Conservation (phyloP, 2,329 filamentous ascomycete species). For the Pseudocercospora crystallina region DNA sequence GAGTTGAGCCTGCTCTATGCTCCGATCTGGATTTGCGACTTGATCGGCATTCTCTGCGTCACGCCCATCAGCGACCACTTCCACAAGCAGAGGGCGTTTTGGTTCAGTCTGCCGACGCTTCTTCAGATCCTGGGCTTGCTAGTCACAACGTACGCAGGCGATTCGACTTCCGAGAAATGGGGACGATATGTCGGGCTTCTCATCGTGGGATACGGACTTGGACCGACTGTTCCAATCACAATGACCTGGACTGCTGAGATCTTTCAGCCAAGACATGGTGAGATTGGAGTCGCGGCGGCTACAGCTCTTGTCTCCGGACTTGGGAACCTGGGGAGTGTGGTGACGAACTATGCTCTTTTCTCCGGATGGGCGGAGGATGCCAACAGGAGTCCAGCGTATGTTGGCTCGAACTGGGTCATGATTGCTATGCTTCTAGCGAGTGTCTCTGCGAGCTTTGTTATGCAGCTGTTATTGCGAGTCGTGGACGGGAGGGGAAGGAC, state of each 20-base stretch:
- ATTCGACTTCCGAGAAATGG: conserved; percentile 62
- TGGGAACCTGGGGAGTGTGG: conserved; percentile 81
- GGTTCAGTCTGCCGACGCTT: conserved; percentile 74
- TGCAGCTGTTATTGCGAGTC: conserved; percentile 63
- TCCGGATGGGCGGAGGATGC: conserved; percentile 80
- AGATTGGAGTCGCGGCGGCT: conserved; percentile 85
- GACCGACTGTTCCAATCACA: conserved; percentile 86
- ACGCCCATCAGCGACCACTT: conserved; percentile 87
- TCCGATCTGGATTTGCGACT: conserved; percentile 83
- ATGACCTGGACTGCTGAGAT: conserved; percentile 94
- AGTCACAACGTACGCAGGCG: conserved; percentile 72
- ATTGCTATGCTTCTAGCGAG: conserved; percentile 78
- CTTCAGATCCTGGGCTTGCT: conserved; percentile 82
- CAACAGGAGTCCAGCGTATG: conserved; percentile 42
- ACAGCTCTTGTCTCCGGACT: conserved; percentile 82
- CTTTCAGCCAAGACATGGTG: conserved; percentile 84
- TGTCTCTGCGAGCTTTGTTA: conserved; percentile 68
- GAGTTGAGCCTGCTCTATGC: conserved; percentile 80
- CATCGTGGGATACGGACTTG: conserved; percentile 85
- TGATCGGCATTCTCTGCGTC: conserved; percentile 80
- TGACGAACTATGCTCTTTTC: conserved; percentile 87
- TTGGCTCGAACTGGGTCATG: conserved; percentile 77
- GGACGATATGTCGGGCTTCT: conserved; percentile 84
- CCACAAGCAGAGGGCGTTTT: conserved; percentile 73
- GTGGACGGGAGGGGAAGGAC: too few species aligned